Base-by-base conservation (phyloP, 2,329 filamentous ascomycete genomes). In the Scedosporium apiospermum region DNA sequence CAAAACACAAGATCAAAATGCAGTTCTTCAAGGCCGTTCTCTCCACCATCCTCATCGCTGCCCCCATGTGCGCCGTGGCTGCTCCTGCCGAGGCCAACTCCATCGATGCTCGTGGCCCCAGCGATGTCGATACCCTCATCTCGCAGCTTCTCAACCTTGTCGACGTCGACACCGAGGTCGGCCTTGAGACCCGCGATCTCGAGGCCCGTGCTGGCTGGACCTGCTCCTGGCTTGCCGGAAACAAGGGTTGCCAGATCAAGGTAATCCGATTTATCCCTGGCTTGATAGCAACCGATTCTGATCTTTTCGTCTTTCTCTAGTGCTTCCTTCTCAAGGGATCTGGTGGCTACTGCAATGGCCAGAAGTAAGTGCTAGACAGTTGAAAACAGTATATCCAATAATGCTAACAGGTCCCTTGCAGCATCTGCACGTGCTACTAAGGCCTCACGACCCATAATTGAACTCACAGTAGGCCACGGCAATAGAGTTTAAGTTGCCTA, bases 181-280 rank as follows among this genome's bases (percentile, higher is more conserved):
- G 41, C n/a, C 26, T 57, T 21, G 53, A 57, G 53, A 38, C 57
- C 16, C 57, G 57, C 16, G 30, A 58, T 18, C 57, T 58, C 30
- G 27, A 58, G 57, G 57, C 57, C 7, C 57, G 57, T 30, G 6
- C 16, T 7, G 57, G 57, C 57, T 16, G 27, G 57, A 58, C 57
- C 27, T 58, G 57, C 16, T n/a, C 16, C 12, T 58, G 34, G 30
- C 57, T 58, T 38, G 27, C 30, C 5, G 57, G 57, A 30, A 58
- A 58, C 57, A 58, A 58, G 57, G 57, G 57, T 12, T 58, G 57
- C 57, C 26, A 58, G 27, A 5, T 58, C 57, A 58, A 58, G 57
- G 57, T 58, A 58, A 21, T 4, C 7, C 6, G 6, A 21, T 26
- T 42, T 4, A 38, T 38, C 34, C 4, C 7, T 14, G 10, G 3